Percentiles rank a stretch among this genome's conserved stretches.
These are phyloP conservation scores for Starmerella sirachaensis DNA, from an alignment of 805 yeast species.

Conservation along the genomic window DNA sequence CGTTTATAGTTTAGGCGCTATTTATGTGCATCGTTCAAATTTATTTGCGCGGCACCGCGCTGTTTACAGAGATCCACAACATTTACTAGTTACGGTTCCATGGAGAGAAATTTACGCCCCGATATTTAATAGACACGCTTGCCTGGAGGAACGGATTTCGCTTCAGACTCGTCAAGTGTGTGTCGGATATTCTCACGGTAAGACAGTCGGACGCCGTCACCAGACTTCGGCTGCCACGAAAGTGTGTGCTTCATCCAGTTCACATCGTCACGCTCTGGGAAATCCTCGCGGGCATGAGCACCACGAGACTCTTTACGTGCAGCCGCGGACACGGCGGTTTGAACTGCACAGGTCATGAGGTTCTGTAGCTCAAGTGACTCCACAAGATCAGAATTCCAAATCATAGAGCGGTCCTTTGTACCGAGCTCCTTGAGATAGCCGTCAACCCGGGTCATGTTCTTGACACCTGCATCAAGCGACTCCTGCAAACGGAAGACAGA, in stretches of 20 bases:
- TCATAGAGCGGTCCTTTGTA: conserved; percentile 93
- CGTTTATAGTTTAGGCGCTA: too few relatives aligned
- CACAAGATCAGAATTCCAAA: conserved; percentile 95
- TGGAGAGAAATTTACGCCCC: too few relatives aligned
- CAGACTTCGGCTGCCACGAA: conserved; percentile 72
- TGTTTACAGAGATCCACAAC: too few relatives aligned
- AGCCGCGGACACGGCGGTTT: conserved; percentile 88
- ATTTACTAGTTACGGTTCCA: too few relatives aligned
- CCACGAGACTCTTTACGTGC: conserved; percentile 97
- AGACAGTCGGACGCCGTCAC: conserved; percentile 58
- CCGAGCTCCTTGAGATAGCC: conserved; percentile 59
- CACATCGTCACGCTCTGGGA: conserved; percentile 86
- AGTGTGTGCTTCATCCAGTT: conserved; percentile 97
- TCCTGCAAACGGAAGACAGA: conserved; percentile 94
- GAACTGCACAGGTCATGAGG: conserved; percentile 92
- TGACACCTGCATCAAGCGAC: conserved; percentile 83
- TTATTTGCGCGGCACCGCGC: too few relatives aligned
- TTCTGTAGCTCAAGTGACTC: conserved; percentile 94
- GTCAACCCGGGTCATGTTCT: conserved; percentile 64
- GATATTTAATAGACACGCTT: conserved; percentile 70
- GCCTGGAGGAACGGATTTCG: conserved; percentile 94
- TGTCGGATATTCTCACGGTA: conserved; percentile 76
- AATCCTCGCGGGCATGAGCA: conserved; percentile 98
- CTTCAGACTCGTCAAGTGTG: conserved; percentile 83
- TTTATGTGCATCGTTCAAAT: too few relatives aligned